Evolutionary conservation across 495 filamentous ascomycete species (phyloP).

Genomic region (Penicillium argentinense): DNA sequence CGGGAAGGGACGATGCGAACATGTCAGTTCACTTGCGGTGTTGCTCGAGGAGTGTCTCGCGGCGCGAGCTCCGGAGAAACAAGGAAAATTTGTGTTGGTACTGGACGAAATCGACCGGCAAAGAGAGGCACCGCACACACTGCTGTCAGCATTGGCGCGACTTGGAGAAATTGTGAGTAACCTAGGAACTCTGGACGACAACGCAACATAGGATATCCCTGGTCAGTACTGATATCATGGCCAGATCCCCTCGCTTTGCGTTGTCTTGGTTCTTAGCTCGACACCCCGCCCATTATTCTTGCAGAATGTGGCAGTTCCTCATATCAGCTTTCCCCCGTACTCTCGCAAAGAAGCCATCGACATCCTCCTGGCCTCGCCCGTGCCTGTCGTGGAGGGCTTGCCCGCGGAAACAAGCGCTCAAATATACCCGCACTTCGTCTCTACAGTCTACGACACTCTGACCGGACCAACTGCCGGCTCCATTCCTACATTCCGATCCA

Average conservation of each 20-base stretch:
- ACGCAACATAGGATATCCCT: too few relatives aligned
- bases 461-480: slow-evolving; percentile 46
- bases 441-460: slow-evolving; percentile 41
- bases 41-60: slow-evolving; percentile 58
- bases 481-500: slow-evolving; percentile 40
- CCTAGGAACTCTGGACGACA: neutral
- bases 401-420: slow-evolving; percentile 28
- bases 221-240: slow-evolving; percentile 20
- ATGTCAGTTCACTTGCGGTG: slow-evolving; percentile 68
- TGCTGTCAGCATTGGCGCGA: slow-evolving; percentile 79
- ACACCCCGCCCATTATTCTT: slow-evolving; percentile 70
- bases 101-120: slow-evolving; percentile 91
- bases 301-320: slow-evolving; percentile 67
- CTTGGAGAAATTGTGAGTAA: slow-evolving; percentile 71
- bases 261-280: slow-evolving; percentile 71
- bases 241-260: slow-evolving; percentile 78
- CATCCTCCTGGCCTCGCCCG: slow-evolving; percentile 60
- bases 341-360: slow-evolving; percentile 72
- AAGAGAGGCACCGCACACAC: slow-evolving; percentile 73
- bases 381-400: slow-evolving; percentile 32
- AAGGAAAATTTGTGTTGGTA: slow-evolving; percentile 70
- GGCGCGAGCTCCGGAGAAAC: slow-evolving; percentile 21
- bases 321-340: slow-evolving; percentile 85
- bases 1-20: slow-evolving; percentile 68
- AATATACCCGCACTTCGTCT: slow-evolving; percentile 45